Percentiles rank a stretch among this genome's conserved stretches.
Evolutionary conservation across 2,329 filamentous ascomycete species (phyloP).

Genomic region (Alternaria brassicicola): DNA sequence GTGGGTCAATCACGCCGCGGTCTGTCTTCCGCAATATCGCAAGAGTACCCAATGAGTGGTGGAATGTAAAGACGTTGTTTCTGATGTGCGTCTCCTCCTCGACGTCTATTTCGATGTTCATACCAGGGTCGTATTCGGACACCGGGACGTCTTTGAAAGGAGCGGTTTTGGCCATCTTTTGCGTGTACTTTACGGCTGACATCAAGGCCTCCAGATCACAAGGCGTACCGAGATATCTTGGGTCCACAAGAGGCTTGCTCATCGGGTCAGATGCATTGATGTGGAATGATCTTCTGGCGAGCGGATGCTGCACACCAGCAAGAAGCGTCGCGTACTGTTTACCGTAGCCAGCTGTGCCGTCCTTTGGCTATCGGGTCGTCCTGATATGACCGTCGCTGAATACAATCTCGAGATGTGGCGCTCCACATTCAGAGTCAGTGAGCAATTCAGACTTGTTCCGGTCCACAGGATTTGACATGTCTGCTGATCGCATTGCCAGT

Average conservation of each 20-base stretch:
- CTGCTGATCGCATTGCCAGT: constrained; percentile 17
- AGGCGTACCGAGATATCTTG: constrained; percentile 24
- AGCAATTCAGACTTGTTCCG: constrained; percentile 41
- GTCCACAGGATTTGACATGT: constrained; percentile 19
- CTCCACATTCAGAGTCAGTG: constrained; percentile 28
- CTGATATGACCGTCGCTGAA: constrained; percentile 55
- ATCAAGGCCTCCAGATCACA: constrained; percentile 27
- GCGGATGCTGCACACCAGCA: constrained; percentile 40
- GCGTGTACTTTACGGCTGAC: constrained; percentile 25
- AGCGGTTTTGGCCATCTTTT: constrained; percentile 26
- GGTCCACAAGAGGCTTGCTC: constrained; percentile 26
- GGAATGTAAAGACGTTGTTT: constrained; percentile 23
- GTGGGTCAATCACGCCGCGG: constrained; percentile 26
- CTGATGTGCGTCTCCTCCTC: constrained; percentile 26
- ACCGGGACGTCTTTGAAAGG: constrained; percentile 37
- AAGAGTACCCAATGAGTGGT: constrained; percentile 44
- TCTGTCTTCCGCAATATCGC: constrained; percentile 29
- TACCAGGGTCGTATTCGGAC: constrained; percentile 34
- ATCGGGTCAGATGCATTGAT: constrained; percentile 19
- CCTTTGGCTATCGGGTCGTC: constrained; percentile 38
- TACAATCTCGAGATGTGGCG: constrained; percentile 53
- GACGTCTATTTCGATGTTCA: constrained; percentile 22
- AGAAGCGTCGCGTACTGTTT: constrained; percentile 37
- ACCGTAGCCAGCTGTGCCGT: constrained; percentile 28
- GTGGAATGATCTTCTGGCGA: constrained; percentile 31